Percentiles rank a stretch among this genome's conserved stretches.
These are phyloP conservation scores for Primulina eburnea DNA, from an alignment of 257 asterid species.

Conservation along the genomic window DNA sequence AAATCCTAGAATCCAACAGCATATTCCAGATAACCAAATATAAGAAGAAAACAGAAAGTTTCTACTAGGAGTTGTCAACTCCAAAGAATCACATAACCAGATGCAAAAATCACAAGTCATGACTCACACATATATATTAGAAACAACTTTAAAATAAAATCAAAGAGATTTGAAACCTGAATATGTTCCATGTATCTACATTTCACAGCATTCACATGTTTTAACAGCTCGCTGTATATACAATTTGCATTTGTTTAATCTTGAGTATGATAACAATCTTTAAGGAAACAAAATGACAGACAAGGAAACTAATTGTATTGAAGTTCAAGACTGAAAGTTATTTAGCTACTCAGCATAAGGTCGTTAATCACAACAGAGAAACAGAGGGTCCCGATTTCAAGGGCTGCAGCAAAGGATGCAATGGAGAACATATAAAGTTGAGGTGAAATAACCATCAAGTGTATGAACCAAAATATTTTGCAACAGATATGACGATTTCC, in stretches of 20 bases:
- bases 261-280: not conserved
- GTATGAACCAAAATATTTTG: not conserved
- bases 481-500: not conserved
- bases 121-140: not conserved
- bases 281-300: slow-evolving; percentile 4
- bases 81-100: not conserved
- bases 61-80: not conserved
- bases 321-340: slow-evolving; percentile 1
- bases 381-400: not conserved
- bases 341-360: not conserved
- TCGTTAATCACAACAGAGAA: not conserved
- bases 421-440: slow-evolving; percentile 1
- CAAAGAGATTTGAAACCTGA: not conserved
- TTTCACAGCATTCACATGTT: no score
- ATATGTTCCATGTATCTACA: no score
- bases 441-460: not conserved
- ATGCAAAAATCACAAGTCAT: slow-evolving; percentile 2
- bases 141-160: not conserved
- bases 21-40: not conserved
- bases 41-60: slow-evolving; percentile 4
- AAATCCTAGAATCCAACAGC: slow-evolving; percentile 2
- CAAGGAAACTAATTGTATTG: not conserved
- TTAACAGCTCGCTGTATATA: no score
- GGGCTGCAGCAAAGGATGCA: not conserved
- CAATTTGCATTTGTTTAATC: not conserved